Percentiles rank a stretch among this genome's conserved stretches.
These are phyloP conservation scores for Aspergillus nidulans DNA, from an alignment of 495 filamentous ascomycete species.

Conservation along the genomic window DNA sequence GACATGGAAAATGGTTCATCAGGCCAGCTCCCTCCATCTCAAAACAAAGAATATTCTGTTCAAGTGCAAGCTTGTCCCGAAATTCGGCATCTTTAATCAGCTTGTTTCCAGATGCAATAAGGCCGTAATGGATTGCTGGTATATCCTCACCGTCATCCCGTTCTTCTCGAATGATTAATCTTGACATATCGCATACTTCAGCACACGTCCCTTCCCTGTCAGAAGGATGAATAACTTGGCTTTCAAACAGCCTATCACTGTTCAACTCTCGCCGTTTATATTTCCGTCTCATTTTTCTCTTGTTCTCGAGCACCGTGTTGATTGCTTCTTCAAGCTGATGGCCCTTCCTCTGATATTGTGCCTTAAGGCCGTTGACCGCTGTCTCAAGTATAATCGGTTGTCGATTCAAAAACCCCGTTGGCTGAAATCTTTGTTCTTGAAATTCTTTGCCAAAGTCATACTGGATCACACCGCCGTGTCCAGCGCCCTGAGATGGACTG, in stretches of 20 bases:
- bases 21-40: constrained; percentile 2
- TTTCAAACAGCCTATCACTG: not conserved
- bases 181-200: not conserved
- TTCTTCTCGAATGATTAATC: not conserved
- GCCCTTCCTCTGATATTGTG: constrained; percentile 7
- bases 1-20: constrained; percentile 1
- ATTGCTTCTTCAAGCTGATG: constrained; percentile 16
- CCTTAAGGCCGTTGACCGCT: constrained; percentile 1
- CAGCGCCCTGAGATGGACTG: no score
- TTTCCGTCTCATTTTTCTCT: no score
- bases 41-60: constrained; percentile 29
- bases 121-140: constrained; percentile 18
- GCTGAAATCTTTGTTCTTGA: no score
- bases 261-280: not conserved
- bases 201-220: constrained; percentile 2
- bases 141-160: constrained; percentile 10
- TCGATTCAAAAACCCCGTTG: no score
- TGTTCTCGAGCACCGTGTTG: constrained; percentile 6
- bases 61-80: constrained; percentile 28
- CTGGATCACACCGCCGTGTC: no score
- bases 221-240: not conserved
- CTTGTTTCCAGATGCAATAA: constrained; percentile 20
- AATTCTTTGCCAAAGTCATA: no score
- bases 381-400: constrained; percentile 7
- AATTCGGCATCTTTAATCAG: constrained; percentile 16